Conservation (phyloP, 768 basidiomycete genomes). For the Cyclocybe cylindracea region DNA sequence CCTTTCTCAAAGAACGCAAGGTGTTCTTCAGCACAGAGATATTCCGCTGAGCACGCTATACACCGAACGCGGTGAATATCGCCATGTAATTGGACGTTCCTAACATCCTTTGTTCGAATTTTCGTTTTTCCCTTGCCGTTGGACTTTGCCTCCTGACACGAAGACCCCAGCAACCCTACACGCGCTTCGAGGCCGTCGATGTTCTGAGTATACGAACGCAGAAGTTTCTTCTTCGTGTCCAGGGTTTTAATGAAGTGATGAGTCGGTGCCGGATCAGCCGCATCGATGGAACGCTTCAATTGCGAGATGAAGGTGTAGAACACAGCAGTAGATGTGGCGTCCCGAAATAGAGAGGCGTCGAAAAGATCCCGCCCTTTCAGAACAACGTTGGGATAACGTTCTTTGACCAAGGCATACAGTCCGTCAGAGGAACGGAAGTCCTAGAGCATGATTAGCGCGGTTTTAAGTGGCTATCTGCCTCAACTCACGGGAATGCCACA, state of each 20-base stretch:
- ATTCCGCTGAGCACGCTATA: constrained; percentile 78
- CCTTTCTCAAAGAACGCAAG: constrained; percentile 68
- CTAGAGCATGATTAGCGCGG: constrained; percentile 39
- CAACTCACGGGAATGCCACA: constrained; percentile 90
- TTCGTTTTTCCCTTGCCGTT: constrained; percentile 71
- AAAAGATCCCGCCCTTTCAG: constrained; percentile 95
- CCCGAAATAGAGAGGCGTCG: constrained; percentile 88
- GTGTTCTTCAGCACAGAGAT: constrained; percentile 66
- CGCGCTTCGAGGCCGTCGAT: constrained; percentile 92
- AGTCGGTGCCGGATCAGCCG: constrained; percentile 79
- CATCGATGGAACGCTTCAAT: constrained; percentile 81
- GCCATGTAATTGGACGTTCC: constrained; percentile 93
- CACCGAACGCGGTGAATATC: constrained; percentile 93
- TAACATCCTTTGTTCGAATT: constrained; percentile 68
- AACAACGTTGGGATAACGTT: constrained; percentile 78
- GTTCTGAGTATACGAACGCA: constrained; percentile 96
- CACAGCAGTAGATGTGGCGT: constrained; percentile 79
- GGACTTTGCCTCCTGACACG: constrained; percentile 50
- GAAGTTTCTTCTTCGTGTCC: constrained; percentile 78
- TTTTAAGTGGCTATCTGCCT: not conserved
- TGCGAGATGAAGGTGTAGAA: constrained; percentile 96
- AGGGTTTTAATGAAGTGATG: constrained; percentile 88
- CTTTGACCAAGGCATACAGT: constrained; percentile 87
- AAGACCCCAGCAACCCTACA: constrained; percentile 71
- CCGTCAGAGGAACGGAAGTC: constrained; percentile 97